Conservation (phyloP, 257 asterid genomes). For the Ehretia macrophylla region DNA sequence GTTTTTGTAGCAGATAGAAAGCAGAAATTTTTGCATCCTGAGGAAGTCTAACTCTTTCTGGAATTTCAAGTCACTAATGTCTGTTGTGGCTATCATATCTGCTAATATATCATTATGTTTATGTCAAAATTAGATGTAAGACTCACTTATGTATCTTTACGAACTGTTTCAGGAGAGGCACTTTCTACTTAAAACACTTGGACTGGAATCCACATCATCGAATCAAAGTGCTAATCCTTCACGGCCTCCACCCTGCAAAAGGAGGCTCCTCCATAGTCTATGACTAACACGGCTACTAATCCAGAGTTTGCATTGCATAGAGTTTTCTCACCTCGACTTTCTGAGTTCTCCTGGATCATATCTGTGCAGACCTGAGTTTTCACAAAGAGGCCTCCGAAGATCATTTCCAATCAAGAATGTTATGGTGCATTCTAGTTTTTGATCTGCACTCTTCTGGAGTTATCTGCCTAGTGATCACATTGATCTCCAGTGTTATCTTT, state of each 20-base stretch:
- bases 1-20: no score
- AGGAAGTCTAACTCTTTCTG: no score
- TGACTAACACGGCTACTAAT: no score
- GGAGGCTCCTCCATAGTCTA: conserved; percentile 93
- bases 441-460: conserved; percentile 38
- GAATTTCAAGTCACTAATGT: no score
- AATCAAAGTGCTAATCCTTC: conserved; percentile 49
- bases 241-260: conserved; percentile 89
- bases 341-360: conserved; percentile 51
- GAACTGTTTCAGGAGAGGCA: conserved; percentile 81
- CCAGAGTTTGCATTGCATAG: no score
- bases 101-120: background rate
- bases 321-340: conserved; percentile 3
- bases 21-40: no score
- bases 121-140: background rate
- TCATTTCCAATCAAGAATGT: conserved; percentile 62
- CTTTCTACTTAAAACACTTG: conserved; percentile 84
- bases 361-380: conserved; percentile 66
- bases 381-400: conserved; percentile 63
- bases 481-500: conserved; percentile 30
- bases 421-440: conserved; percentile 58
- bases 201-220: conserved; percentile 64
- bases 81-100: no score
- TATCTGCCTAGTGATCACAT: conserved; percentile 42
- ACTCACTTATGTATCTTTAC: background rate